Conservation (phyloP, 2,329 filamentous ascomycete species). For the Didymella sp. region DNA sequence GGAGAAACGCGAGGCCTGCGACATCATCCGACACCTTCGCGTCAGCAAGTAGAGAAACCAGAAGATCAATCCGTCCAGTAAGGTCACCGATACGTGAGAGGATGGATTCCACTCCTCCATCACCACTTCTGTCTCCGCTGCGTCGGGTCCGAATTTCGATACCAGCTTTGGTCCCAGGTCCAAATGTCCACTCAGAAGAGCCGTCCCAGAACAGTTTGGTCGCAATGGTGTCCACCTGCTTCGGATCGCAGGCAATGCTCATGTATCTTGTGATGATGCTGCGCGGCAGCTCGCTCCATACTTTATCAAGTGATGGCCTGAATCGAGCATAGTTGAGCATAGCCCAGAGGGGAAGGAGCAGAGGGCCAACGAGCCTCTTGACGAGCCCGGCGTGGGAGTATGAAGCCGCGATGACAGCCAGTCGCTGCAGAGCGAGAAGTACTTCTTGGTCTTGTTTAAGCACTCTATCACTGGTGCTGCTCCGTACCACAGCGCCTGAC, state of each 20-base stretch:
- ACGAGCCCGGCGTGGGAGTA: slow-evolving; percentile 72
- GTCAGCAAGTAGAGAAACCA: slow-evolving; percentile 52
- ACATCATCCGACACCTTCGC: slow-evolving; percentile 63
- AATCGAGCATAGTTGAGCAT: slow-evolving; percentile 61
- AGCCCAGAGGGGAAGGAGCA: slow-evolving; percentile 69
- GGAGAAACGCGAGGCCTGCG: slow-evolving; percentile 65
- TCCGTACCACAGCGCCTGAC: slow-evolving; percentile 47
- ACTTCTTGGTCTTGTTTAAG: slow-evolving; percentile 60
- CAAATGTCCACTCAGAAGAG: slow-evolving; percentile 62
- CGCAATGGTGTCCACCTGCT: slow-evolving; percentile 60
- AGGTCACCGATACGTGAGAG: slow-evolving; percentile 61
- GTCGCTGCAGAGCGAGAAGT: slow-evolving; percentile 59
- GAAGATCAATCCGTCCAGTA: slow-evolving; percentile 33
- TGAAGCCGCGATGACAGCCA: slow-evolving; percentile 65
- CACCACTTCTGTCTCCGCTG: slow-evolving; percentile 72
- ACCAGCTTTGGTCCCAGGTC: slow-evolving; percentile 53
- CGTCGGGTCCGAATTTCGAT: slow-evolving; percentile 58
- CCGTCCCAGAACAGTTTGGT: slow-evolving; percentile 65
- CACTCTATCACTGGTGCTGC: slow-evolving; percentile 56
- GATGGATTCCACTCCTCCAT: slow-evolving; percentile 68
- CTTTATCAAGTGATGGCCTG: slow-evolving; percentile 33
- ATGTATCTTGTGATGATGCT: slow-evolving; percentile 56
- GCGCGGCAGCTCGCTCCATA: slow-evolving; percentile 35
- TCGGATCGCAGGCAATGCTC: slow-evolving; percentile 61
- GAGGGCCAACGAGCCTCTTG: slow-evolving; percentile 64